A percentile compares a stretch with the other conserved stretches of the same genome.
phyloP scores from a whole-genome alignment of 2,329 filamentous ascomycete species.

The Ramularia collo-cygni region DNA sequence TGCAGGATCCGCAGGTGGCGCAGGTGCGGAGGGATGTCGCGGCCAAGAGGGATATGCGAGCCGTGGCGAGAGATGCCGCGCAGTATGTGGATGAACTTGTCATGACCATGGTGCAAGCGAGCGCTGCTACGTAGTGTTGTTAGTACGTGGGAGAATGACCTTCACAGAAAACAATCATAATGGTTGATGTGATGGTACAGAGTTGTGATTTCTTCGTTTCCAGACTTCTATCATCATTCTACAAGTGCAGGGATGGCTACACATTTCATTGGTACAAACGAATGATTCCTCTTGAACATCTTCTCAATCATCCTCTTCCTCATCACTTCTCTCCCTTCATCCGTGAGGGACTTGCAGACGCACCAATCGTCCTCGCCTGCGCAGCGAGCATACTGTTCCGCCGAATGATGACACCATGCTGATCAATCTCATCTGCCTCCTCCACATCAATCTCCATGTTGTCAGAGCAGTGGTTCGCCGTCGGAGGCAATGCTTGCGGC shows the following conservation, averaged over 20 bases:
- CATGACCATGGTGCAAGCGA: not conserved
- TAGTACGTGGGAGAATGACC: no score
- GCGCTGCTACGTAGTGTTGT: not conserved
- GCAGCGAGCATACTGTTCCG: constrained; percentile 26
- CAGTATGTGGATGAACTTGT: constrained; percentile 40
- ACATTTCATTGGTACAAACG: no score
- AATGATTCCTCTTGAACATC: no score
- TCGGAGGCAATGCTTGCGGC: constrained; percentile 7
- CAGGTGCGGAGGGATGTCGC: constrained; percentile 64
- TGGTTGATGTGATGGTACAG: no score
- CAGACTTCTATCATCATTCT: no score
- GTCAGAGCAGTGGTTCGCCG: constrained; percentile 21
- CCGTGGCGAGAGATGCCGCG: constrained; percentile 58
- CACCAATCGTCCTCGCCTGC: constrained; percentile 9
- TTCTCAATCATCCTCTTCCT: no score
- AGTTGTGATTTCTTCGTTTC: no score
- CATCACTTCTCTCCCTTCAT: no score
- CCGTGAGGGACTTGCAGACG: no score
- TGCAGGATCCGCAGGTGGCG: constrained; percentile 71
- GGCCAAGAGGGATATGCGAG: constrained; percentile 55
- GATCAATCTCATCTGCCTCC: constrained; percentile 30
- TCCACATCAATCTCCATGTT: constrained; percentile 31
- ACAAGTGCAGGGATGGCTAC: no score
- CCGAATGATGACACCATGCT: constrained; percentile 30
- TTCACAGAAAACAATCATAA: no score